These are phyloP conservation scores for Lecanosticta acicola DNA, from an alignment of 2,329 filamentous ascomycete genomes.

Conservation along the genomic window DNA sequence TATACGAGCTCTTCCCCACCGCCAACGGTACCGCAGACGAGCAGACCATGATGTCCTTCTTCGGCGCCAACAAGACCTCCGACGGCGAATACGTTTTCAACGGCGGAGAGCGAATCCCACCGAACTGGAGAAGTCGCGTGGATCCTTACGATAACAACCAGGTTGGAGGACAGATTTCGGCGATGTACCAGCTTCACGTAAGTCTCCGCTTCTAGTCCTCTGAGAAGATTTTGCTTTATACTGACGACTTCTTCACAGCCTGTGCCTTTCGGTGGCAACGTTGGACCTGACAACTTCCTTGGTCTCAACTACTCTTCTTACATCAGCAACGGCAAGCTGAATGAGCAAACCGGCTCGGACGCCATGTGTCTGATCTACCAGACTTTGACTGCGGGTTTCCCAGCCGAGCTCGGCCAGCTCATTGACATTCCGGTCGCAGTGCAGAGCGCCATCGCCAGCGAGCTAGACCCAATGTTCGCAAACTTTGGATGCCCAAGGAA, in stretches of 20 bases:
- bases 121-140: constrained; percentile 8
- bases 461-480: constrained; percentile 6
- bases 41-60: constrained; percentile 36
- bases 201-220: constrained; percentile 32
- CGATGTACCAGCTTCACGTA: constrained; percentile 34
- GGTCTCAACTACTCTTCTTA: constrained; percentile 28
- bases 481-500: constrained; percentile 18
- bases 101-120: constrained; percentile 3
- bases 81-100: constrained; percentile 8
- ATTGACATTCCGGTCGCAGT: constrained; percentile 13
- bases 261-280: constrained; percentile 37
- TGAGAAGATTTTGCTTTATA: too few relatives aligned
- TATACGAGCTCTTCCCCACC: constrained; percentile 38
- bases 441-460: constrained; percentile 4
- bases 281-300: constrained; percentile 11
- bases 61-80: constrained; percentile 5
- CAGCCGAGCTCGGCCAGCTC: constrained; percentile 11
- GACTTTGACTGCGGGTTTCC: constrained; percentile 20
- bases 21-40: constrained; percentile 1
- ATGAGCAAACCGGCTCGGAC: constrained; percentile 23
- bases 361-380: constrained; percentile 40
- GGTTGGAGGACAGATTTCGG: constrained; percentile 35
- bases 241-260: too few relatives aligned
- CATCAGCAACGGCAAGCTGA: constrained; percentile 37
- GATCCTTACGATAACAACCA: constrained; percentile 31